A percentile compares a stretch with the other conserved stretches of the same genome.
Conservation (phyloP, 768 basidiomycete genomes). For the Pisolithus orientalis region DNA sequence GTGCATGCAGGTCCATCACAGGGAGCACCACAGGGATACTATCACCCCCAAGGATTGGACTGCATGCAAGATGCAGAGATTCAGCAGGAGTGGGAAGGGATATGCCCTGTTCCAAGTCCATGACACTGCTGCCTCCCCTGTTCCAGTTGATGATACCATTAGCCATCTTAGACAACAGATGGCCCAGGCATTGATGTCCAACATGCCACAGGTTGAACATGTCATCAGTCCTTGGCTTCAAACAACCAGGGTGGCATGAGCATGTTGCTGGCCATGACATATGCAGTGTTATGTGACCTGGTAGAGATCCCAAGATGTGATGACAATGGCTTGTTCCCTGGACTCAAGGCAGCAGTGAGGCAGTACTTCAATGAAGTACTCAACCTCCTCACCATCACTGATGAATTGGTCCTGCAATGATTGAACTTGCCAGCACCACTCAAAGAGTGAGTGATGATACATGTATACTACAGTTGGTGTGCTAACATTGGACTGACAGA, state of each 20-base stretch:
- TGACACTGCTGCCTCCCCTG: too few species aligned
- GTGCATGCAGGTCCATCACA: too few species aligned
- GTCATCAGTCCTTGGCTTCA: constrained; percentile 3
- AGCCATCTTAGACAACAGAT: too few species aligned
- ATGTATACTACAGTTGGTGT: background rate
- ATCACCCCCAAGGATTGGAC: too few species aligned
- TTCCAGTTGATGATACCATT: too few species aligned
- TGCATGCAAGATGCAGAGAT: too few species aligned
- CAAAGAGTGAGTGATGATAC: background rate
- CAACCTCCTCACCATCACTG: background rate
- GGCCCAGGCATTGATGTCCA: too few species aligned
- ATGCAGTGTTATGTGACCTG: background rate
- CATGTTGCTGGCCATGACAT: background rate
- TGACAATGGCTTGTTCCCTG: background rate
- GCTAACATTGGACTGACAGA: background rate
- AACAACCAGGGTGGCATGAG: constrained; percentile 6
- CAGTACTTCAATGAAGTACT: constrained; percentile 2
- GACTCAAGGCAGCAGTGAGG: background rate
- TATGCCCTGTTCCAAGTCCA: too few species aligned
- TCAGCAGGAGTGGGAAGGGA: too few species aligned
- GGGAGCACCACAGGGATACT: too few species aligned
- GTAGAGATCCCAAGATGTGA: background rate
- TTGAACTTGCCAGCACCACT: constrained; percentile 8
- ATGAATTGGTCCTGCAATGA: constrained; percentile 6
- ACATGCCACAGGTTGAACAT: background rate